Percentiles rank a stretch among this genome's conserved stretches.
These are phyloP conservation scores for Vigna hirtella DNA, from an alignment of 306 rosid genomes.

Conservation along the genomic window DNA sequence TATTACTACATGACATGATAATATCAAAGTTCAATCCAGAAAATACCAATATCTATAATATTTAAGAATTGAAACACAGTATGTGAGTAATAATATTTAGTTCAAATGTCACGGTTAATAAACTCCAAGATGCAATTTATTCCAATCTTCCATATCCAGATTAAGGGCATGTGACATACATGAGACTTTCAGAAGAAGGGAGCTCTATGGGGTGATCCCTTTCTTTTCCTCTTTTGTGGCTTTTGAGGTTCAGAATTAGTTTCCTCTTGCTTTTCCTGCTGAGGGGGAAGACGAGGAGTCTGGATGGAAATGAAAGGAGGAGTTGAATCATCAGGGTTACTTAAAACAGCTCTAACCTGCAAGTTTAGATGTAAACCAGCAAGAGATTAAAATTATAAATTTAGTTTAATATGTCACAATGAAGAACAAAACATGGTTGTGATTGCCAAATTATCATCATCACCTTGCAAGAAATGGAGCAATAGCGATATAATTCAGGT, in stretches of 20 bases:
- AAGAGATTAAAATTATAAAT: constrained; percentile 13
- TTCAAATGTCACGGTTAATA: constrained; percentile 5
- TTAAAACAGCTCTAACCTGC: constrained; percentile 47
- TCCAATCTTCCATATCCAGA: not conserved
- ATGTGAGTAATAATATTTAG: not conserved
- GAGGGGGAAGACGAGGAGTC: not conserved
- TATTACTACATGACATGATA: not conserved
- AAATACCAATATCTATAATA: not conserved
- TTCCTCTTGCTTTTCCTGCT: constrained; percentile 7
- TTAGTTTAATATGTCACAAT: not conserved
- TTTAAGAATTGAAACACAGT: not conserved
- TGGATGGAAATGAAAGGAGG: constrained; percentile 42
- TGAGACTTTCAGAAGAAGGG: constrained; percentile 50
- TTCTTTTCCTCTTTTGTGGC: constrained; percentile 41
- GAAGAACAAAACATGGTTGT: constrained; percentile 4
- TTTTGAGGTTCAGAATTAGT: not conserved
- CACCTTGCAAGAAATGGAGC: constrained; percentile 63
- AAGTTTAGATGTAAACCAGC: constrained; percentile 31
- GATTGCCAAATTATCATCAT: constrained; percentile 25
- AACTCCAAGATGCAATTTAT: constrained; percentile 16
- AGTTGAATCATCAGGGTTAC: constrained; percentile 41
- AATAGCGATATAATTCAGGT: constrained; percentile 47
- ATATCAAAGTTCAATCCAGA: not conserved
- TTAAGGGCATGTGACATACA: not conserved
- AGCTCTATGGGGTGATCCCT: constrained; percentile 61